phyloP scores from a whole-genome alignment of 1,284 basidiomycete genomes.

The Cutaneotrichosporon sp. region DNA sequence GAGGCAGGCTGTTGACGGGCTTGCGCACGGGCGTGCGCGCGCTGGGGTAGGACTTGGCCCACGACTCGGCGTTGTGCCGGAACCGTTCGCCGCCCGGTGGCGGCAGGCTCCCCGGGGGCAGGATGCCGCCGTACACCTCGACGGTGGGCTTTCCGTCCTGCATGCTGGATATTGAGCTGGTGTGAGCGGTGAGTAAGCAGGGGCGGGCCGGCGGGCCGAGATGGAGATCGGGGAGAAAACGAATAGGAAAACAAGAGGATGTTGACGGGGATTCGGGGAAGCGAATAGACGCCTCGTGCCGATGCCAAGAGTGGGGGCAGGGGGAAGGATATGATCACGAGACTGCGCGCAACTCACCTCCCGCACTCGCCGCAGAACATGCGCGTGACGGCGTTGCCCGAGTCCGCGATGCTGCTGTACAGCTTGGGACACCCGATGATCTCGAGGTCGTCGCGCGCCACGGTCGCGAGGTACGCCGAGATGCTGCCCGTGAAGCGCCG shows the following conservation, averaged over 20 bases:
- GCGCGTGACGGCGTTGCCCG: background rate
- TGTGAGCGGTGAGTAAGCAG: too few species aligned
- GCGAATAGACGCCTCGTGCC: too few species aligned
- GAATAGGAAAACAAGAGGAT: too few species aligned
- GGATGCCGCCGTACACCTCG: background rate
- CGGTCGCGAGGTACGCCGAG: background rate
- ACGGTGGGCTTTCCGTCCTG: background rate
- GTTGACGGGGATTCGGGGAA: too few species aligned
- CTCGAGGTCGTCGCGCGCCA: background rate
- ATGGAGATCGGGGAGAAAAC: background rate
- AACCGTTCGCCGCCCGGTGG: background rate
- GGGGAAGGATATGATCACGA: too few species aligned
- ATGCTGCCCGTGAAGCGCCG: background rate
- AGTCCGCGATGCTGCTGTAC: background rate
- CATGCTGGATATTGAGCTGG: background rate
- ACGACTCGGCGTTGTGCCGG: background rate
- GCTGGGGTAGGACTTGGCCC: background rate
- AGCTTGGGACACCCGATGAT: background rate
- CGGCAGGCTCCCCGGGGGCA: background rate
- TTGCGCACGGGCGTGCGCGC: too few species aligned
- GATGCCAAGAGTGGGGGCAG: too few species aligned
- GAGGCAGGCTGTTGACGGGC: too few species aligned
- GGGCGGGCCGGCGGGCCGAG: too few species aligned
- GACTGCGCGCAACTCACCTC: background rate
- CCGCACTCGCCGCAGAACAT: constrained; percentile 2